Evolutionary conservation across 257 asterid species (phyloP), one percentile per base, ranked within the genome.

Genomic region (Fraxinus anomala): DNA sequence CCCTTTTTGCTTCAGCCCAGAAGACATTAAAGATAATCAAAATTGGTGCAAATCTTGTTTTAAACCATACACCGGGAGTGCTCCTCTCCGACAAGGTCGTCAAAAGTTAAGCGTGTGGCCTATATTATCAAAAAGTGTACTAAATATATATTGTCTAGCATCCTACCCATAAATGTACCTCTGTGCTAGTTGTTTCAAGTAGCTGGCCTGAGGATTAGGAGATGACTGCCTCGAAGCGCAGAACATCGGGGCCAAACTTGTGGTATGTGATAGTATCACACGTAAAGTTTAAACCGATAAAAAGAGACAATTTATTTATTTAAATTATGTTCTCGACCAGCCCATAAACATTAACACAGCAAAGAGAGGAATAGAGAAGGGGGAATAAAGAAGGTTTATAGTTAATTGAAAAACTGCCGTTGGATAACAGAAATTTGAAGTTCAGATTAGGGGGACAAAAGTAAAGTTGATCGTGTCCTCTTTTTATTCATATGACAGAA

Each of bases 371-470:
- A 73, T 66, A 59, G 28, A 72, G 24, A 37, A 33, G 36, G 44
- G 72, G 61, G 36, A 70, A 68, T 63, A 76, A 81, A 77, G 81
- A 83, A 79, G 82, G 78, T 72, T 81, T 70, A 16, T 73, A 33
- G 79, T 49, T 76, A 83, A 80, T 77, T 78, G 59, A 76, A 80
- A 87, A 78, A 72, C 93, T 87, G 88, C 91, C 93, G 92, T 88
- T 90, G 91, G 93, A 83, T 88, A 88, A 80, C 89, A 89, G 85
- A 92, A 86, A 86, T 86, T 89, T 89, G 83, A 92, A 88, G 97
- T 80, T 80, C 26, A 82, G 84, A 82, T 87, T 82, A 77, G 79
- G 79, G 51, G 69, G 77, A 82, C 70, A 28, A 86, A 87, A 86
- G 78, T 78, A 85, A 88, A 89, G 89, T 76, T 86, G 89, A 34